Base-by-base conservation (phyloP, 345 rosid species). In the Nasturtium officinale region DNA sequence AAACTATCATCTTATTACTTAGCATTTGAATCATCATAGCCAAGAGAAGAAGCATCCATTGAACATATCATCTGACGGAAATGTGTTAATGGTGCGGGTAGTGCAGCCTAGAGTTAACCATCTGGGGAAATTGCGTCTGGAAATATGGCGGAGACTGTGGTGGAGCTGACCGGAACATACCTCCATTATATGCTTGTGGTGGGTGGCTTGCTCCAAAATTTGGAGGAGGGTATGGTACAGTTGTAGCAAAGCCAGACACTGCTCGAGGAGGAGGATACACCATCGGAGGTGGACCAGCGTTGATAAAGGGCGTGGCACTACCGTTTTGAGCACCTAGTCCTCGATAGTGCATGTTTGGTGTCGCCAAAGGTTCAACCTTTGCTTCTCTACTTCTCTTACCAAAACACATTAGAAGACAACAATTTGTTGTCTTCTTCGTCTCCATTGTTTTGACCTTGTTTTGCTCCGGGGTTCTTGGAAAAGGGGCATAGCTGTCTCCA, bases 141-240 rank as follows among this genome's bases (percentile, higher is more conserved):
- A 45, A 20, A 30, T 43, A 30, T 0, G 37, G 37, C 0, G 37
- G 37, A 32, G 37, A 32, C 3, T 32, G 38, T 9, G 38, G 68
- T 52, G 69, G 69, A 61, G n/a, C 28, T 38, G 62, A 9, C 13
- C 13, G 35, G 26, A 28, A 51, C 62, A 72, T 37, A 13, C 25
- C 51, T 26, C 35, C 53, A 53, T n/a, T 13, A 57, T 69, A 45
- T 18, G 37, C 48, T 43, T 40, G 62, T 56, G 30, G 52, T 45
- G 33, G 28, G 29, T 20, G 65, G 21, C 35, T 32, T n/a, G 26
- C 28, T 3, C 38, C 58, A 35, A 47, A 61, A 60, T 5, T 17
- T 9, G 73, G 75, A 61, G 68, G 75, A 50, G 75, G 75, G 61
- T 71, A 71, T 37, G 75, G 61, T 11, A 71, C 29, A 0, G 75